Conservation (phyloP, 2,329 filamentous ascomycete genomes). For the Monosporascus cannonballus region DNA sequence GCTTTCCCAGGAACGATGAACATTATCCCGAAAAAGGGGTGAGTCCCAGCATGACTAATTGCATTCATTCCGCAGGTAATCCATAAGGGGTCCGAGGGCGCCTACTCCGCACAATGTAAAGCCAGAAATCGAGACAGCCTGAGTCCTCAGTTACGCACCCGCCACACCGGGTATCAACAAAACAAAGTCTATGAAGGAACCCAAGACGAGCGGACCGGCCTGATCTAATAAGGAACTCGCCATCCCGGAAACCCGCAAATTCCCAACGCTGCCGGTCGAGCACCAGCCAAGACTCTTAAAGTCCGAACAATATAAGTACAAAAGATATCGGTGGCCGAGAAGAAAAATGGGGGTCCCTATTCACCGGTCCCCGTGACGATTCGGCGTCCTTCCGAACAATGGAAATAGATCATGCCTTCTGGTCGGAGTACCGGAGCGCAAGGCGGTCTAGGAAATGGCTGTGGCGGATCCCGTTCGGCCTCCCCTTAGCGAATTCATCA, state of each 20-base stretch:
- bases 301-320: background rate
- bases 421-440: conserved; percentile 64
- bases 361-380: background rate
- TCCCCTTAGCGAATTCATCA: conserved; percentile 63
- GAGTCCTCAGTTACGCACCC: background rate
- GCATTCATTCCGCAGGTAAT: too few species aligned
- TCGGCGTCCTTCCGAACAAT: background rate
- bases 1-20: too few species aligned
- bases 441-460: conserved; percentile 82
- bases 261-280: background rate
- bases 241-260: background rate
- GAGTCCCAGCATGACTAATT: too few species aligned
- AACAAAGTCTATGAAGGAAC: background rate
- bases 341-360: background rate
- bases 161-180: background rate
- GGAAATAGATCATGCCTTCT: background rate
- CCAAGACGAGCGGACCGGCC: background rate
- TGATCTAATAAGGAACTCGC: background rate
- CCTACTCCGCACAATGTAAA: background rate
- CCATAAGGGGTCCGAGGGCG: too few species aligned
- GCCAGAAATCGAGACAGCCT: background rate
- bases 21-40: too few species aligned
- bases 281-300: background rate
- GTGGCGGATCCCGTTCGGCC: conserved; percentile 82
- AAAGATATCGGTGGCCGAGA: background rate